Evolutionary conservation across 495 filamentous ascomycete species (phyloP), one percentile per base, ranked within the genome.

Genomic region (Xylaria sp.): DNA sequence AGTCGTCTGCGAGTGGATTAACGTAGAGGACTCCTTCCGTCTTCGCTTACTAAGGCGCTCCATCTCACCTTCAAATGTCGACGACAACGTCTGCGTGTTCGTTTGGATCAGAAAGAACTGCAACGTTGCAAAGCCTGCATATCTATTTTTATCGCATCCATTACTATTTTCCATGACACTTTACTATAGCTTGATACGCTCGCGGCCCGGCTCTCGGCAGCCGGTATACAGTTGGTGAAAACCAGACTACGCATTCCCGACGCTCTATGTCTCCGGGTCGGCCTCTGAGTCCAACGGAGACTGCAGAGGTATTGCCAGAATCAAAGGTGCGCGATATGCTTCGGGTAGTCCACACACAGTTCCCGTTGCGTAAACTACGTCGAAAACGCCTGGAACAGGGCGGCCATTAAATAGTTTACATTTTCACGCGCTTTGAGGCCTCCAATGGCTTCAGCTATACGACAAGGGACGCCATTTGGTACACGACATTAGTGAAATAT

Each of bases 121-220:
- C 14, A 62, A 62, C 59, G 59, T 62, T 40, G 6, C 59, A 43
- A 43, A 62, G 4, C 21, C 37, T 62, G 14, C 37, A 62, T 26
- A 9, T 61, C 0, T 15, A 24, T 37, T 37, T 43, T 24, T 61
- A 19, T 41, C 8, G 9, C n/a, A 21, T 19, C 17, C 40, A 33
- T n/a, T 11, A 37, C 58, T 61, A 3, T 24, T 41, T 40, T 17
- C 35, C 26, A 3, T 9, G 8, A 4, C 24, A 24, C 12, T 40
- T 19, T 1, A n/a, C n/a, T n/a, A n/a, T 41, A 17, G 8, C 6
- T 61, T 26, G n/a, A 24, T 41, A 17, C 41, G 24, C 58, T n/a
- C 2, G 41, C 41, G 35, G 37, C 15, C 35, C 58, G 11, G 17
- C 17, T 6, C n/a, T 24, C 21, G 29, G 5, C n/a, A 43, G 21